Evolutionary conservation across 768 basidiomycete genomes (phyloP), one percentile per base, ranked within the genome.

Genomic region (Podaxis rugospora): DNA sequence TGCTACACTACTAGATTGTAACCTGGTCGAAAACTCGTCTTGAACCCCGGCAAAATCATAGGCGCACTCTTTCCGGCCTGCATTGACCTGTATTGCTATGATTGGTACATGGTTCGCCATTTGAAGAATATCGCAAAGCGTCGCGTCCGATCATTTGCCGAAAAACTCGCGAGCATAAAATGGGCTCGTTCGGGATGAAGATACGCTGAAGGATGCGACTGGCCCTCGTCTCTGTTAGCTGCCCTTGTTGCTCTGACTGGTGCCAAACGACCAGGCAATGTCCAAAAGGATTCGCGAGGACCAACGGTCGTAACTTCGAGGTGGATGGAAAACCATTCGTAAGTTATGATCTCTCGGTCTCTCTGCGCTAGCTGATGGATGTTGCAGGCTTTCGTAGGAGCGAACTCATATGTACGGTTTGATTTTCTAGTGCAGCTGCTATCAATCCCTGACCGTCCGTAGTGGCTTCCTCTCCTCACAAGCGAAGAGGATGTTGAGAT

Each of bases 401-500:
- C 82, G 2, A 83, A 85, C 61, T 80, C 82, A 14, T 84, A 82
- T 57, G 82, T 80, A 54, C 7, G 28, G 35, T 3, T n/a, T 39
- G 27, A 36, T 36, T 18, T n/a, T n/a, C 27, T 47, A 28, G 61
- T 16, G 42, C n/a, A 25, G 6, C 32, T 36, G 27, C 28, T 27
- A 50, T 47, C 35, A 36, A 28, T 57, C 9, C 25, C 53, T 51
- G 37, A 16, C 21, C 3, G 6, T 10, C 28, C 25, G 3, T 55
- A 83, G 83, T 84, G 83, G 83, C 70, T 84, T n/a, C 81, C 82
- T 2, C 75, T 84, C 2, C 70, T 84, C n/a, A 77, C 76, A 3
- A 74, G 73, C 23, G 64, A 74, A 32, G 66, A 71, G 11, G 84
- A 86, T 68, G 80, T 84, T 13, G 76, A 81, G 47, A 64, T 69